These are phyloP conservation scores for Physcia stellaris DNA, from an alignment of 495 filamentous ascomycete species.

Conservation along the genomic window DNA sequence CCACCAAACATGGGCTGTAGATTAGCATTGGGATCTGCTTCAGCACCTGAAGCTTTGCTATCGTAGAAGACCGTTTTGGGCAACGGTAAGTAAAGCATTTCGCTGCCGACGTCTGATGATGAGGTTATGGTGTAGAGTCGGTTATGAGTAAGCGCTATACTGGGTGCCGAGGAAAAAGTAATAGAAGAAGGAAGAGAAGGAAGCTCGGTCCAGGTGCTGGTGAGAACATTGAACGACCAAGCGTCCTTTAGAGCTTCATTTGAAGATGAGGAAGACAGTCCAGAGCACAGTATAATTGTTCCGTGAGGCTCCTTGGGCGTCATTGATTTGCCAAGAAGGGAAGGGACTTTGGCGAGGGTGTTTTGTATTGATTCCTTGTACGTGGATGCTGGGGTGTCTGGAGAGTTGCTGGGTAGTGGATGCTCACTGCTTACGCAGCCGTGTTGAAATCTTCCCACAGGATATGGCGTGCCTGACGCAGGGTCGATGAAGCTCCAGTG, in stretches of 20 bases:
- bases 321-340: slow-evolving; percentile 13
- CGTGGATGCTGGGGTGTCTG: slow-evolving; percentile 6
- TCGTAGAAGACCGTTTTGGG: slow-evolving; percentile 12
- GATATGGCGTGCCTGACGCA: slow-evolving; percentile 2
- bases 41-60: background rate
- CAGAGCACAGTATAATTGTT: slow-evolving; percentile 32
- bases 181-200: slow-evolving; percentile 22
- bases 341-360: slow-evolving; percentile 14
- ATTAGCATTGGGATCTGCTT: background rate
- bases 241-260: slow-evolving; percentile 19
- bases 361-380: slow-evolving; percentile 9
- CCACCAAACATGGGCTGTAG: too few species aligned
- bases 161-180: slow-evolving; percentile 10
- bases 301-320: slow-evolving; percentile 14
- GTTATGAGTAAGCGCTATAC: slow-evolving; percentile 25
- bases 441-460: slow-evolving; percentile 9
- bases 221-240: slow-evolving; percentile 32
- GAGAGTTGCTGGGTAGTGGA: slow-evolving; percentile 7
- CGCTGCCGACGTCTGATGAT: slow-evolving; percentile 22
- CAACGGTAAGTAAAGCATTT: slow-evolving; percentile 29
- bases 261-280: slow-evolving; percentile 14
- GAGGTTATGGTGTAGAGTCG: slow-evolving; percentile 31
- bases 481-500: slow-evolving; percentile 18
- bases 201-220: slow-evolving; percentile 29
- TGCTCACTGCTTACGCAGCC: slow-evolving; percentile 8